Evolutionary conservation across 2,329 filamentous ascomycete genomes (phyloP).

Genomic region (Sporothrix luriei): DNA sequence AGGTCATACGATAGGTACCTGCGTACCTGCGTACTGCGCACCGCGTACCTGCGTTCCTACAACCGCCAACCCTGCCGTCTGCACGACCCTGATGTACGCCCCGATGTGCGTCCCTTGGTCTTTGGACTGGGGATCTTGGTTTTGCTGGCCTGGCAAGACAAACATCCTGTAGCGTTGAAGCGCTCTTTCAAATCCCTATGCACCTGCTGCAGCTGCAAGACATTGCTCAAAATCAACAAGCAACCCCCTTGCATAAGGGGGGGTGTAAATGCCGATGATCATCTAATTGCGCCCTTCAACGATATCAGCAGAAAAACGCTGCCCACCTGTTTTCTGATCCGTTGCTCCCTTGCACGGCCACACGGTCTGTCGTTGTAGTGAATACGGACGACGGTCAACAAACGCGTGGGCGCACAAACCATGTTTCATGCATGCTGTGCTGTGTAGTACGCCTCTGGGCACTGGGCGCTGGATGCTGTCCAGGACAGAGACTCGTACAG

Average conservation of each 20-base stretch:
- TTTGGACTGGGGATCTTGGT: neutral
- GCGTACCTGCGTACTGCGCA: no score
- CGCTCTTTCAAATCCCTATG: neutral
- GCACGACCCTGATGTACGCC: conserved; percentile 13
- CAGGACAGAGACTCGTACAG: neutral
- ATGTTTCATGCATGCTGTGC: no score
- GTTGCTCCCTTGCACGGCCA: neutral
- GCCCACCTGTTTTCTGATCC: neutral
- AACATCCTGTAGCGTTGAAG: neutral
- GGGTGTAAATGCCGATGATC: neutral
- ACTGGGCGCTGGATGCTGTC: no score
- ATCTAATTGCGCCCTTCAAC: neutral
- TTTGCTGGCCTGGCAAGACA: neutral
- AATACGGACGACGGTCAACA: conserved; percentile 4
- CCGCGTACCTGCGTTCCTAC: conserved; percentile 8
- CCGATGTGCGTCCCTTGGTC: neutral
- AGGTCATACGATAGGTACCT: neutral
- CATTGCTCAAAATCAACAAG: neutral
- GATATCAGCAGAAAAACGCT: neutral
- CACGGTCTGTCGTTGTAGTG: neutral
- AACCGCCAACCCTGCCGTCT: neutral
- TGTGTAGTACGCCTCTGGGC: no score
- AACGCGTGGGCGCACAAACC: neutral
- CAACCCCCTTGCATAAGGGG: conserved; percentile 9
- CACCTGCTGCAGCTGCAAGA: neutral